A percentile compares a stretch with the other conserved stretches of the same genome.
phyloP scores from a whole-genome alignment of 352 stramenopile genomes.

The Plasmopara muralis region DNA sequence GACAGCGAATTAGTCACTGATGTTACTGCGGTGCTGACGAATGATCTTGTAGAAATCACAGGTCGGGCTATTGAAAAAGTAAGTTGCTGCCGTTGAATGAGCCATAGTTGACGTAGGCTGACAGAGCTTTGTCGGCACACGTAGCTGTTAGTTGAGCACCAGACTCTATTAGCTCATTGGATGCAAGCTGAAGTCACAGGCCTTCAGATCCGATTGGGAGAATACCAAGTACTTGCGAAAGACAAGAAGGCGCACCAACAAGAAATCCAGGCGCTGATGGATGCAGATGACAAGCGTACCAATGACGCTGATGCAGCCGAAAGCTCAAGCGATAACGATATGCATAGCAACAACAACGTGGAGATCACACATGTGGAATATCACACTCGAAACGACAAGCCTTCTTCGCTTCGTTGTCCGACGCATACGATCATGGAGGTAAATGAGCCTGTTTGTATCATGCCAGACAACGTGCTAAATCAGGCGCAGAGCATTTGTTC shows the following conservation, averaged over 20 bases:
- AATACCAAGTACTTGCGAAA: constrained; percentile 12
- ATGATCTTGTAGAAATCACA: constrained; percentile 31
- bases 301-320: constrained; percentile 8
- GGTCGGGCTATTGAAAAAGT: constrained; percentile 38
- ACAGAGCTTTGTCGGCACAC: constrained; percentile 4
- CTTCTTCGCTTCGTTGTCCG: constrained; percentile 16
- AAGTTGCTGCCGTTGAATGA: neutral
- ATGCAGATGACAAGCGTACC: constrained; percentile 5
- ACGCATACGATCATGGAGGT: constrained; percentile 10
- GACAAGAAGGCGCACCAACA: constrained; percentile 12
- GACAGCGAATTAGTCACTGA: constrained; percentile 46
- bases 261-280: neutral
- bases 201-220: constrained; percentile 16
- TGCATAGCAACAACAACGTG: constrained; percentile 17
- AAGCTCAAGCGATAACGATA: constrained; percentile 10
- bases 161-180: constrained; percentile 21
- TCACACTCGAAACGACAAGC: constrained; percentile 10
- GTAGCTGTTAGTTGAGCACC: constrained; percentile 33
- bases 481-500: constrained; percentile 50
- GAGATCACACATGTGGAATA: constrained; percentile 16
- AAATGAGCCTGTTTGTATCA: constrained; percentile 20
- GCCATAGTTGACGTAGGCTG: neutral
- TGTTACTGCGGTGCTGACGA: constrained; percentile 32
- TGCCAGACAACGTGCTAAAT: constrained; percentile 44
- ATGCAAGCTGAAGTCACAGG: constrained; percentile 21